Evolutionary conservation across 106 monocot species (phyloP).

Genomic region (Dendrobium catenatum): DNA sequence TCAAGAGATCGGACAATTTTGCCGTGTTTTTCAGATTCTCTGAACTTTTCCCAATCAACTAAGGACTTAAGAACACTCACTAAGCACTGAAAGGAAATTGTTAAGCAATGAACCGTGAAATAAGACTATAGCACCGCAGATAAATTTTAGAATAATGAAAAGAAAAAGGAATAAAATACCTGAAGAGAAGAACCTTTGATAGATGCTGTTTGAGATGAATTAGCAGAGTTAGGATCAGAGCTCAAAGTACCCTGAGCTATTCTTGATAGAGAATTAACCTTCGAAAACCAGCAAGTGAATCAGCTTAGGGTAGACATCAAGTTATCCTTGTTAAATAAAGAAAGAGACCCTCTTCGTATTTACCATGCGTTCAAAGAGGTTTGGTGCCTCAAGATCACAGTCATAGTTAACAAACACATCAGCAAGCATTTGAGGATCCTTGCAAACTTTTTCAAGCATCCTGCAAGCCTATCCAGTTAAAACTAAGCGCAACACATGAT

Average conservation of each 20-base stretch:
- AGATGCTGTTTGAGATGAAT: conserved; percentile 46
- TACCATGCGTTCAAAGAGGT: conserved; percentile 95
- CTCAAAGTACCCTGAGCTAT: conserved; percentile 63
- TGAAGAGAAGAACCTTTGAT: conserved; percentile 87
- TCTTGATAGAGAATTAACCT: conserved; percentile 89
- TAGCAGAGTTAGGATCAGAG: conserved; percentile 62
- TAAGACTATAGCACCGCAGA: neutral
- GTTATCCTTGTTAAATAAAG: neutral
- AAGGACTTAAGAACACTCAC: conserved; percentile 87
- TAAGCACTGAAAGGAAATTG: conserved; percentile 53
- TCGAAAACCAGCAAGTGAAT: neutral
- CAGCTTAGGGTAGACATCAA: neutral
- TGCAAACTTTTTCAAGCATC: conserved; percentile 93
- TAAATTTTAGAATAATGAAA: neutral
- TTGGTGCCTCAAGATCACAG: conserved; percentile 92
- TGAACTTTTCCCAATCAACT: conserved; percentile 78
- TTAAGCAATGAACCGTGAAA: neutral
- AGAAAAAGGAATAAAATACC: conserved; percentile 32
- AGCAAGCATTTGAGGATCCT: conserved; percentile 96
- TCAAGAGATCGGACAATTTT: conserved; percentile 37
- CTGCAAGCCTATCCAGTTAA: conserved; percentile 22
- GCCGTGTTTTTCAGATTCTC: conserved; percentile 39
- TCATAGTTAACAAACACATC: conserved; percentile 98
- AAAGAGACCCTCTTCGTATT: neutral
- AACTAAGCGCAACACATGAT: neutral